These are phyloP conservation scores for Pezicula neosporulosa DNA, from an alignment of 2,329 filamentous ascomycete genomes.

Conservation along the genomic window DNA sequence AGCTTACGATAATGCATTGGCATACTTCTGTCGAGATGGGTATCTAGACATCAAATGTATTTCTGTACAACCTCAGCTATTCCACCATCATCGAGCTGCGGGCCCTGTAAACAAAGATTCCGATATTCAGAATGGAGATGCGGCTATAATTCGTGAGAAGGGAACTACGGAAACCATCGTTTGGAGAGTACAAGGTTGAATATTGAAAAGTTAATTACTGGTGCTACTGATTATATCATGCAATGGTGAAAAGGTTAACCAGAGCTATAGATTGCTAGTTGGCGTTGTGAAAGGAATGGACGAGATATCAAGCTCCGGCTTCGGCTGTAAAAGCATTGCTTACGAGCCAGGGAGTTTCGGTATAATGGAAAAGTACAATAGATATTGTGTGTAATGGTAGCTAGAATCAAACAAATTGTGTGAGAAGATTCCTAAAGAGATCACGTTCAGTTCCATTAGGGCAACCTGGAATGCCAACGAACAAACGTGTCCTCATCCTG, in stretches of 20 bases:
- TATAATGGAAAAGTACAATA: too few species aligned
- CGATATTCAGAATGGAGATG: conserved; percentile 24
- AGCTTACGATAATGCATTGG: conserved; percentile 29
- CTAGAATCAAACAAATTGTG: too few species aligned
- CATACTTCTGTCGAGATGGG: conserved; percentile 27
- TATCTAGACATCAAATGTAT: conserved; percentile 29
- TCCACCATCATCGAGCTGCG: conserved; percentile 30
- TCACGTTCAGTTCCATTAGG: too few species aligned
- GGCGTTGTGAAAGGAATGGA: too few species aligned
- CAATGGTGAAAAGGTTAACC: conserved; percentile 4
- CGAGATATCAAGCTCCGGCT: too few species aligned
- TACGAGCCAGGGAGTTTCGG: too few species aligned
- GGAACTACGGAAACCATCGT: conserved; percentile 32
- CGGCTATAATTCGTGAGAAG: conserved; percentile 21
- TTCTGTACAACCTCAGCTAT: conserved; percentile 32
- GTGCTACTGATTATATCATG: conserved; percentile 5
- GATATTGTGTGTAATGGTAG: too few species aligned
- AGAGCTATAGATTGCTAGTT: too few species aligned
- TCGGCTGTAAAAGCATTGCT: too few species aligned
- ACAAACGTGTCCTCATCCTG: too few species aligned
- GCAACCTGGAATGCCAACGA: too few species aligned
- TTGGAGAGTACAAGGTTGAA: conserved; percentile 33
- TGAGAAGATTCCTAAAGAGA: too few species aligned
- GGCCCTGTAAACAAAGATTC: conserved; percentile 27
- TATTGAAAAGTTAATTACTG: conserved; percentile 26